Conservation (phyloP, 2,329 filamentous ascomycete genomes). For the Aspergillus amoenus region DNA sequence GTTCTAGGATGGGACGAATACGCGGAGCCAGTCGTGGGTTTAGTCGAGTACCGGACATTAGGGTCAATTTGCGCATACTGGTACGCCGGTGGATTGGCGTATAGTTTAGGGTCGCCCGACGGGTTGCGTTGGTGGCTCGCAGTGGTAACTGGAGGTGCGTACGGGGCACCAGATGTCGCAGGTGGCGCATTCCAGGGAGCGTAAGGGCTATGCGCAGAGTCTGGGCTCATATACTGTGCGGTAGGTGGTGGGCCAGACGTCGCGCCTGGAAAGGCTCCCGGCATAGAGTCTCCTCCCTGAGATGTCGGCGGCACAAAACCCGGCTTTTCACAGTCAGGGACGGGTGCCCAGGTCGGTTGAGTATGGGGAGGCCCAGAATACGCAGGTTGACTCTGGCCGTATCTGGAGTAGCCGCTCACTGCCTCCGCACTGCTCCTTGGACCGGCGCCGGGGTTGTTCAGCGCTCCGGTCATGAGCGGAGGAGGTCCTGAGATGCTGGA, state of each 20-base stretch:
- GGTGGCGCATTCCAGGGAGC: slow-evolving; percentile 17
- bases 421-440: slow-evolving; percentile 13
- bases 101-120: slow-evolving; percentile 29
- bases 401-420: slow-evolving; percentile 33
- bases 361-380: slow-evolving; percentile 16
- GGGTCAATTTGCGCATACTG: slow-evolving; percentile 43
- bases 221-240: slow-evolving; percentile 30
- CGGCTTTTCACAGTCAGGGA: slow-evolving; percentile 42
- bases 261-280: slow-evolving; percentile 31
- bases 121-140: slow-evolving; percentile 32
- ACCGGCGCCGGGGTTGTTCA: slow-evolving; percentile 12
- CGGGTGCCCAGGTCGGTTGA: slow-evolving; percentile 32
- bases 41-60: slow-evolving; percentile 41
- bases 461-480: slow-evolving; percentile 20
- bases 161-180: slow-evolving; percentile 13
- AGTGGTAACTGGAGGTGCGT: slow-evolving; percentile 12
- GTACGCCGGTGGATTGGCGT: slow-evolving; percentile 33
- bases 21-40: slow-evolving; percentile 20
- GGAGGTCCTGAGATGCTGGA: slow-evolving; percentile 10
- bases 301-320: slow-evolving; percentile 43
- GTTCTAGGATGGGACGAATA: slow-evolving; percentile 24
- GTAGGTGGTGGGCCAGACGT: slow-evolving; percentile 24
- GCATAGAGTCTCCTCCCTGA: slow-evolving; percentile 27
- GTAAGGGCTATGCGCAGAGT: slow-evolving; percentile 22
- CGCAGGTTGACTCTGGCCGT: slow-evolving; percentile 26